Evolutionary conservation across 2,329 filamentous ascomycete species (phyloP), one percentile per base, ranked within the genome.

Genomic region (Microcera coccophila): DNA sequence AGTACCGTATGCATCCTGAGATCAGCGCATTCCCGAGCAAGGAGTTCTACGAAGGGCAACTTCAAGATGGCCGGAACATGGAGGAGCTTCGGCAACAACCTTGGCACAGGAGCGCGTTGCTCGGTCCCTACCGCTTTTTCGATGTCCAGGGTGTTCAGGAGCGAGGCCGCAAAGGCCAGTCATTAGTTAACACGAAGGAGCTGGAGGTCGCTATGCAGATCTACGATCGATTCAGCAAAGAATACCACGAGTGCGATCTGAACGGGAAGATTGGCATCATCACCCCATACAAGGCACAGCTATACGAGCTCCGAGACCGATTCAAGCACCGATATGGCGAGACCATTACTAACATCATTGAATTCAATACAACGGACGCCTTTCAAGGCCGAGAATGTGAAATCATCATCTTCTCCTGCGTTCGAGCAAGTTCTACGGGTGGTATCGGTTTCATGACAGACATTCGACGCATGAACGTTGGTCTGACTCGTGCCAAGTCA

Each of bases 1-100:
- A 98, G 62, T 98, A 98, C 64, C 93, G 93, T 67, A 98, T 98
- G 94, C 93, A 98, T 68, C 93, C 94, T 0, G 88, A 93, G 54
- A 98, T 98, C 62, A 95, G 90, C 65, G 66, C 74, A 39, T 98
- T 96, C 64, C 93, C 94, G 2, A 95, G 90, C 64, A 73, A 78
- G 54, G 85, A 90, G 39, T 98, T 98, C 69, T 98, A 98, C 68
- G 89, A 97, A 61, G 82, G 87, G 20, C 81, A 82, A 50, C 79
- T 98, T 10, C 73, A 90, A 50, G 90, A 98, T 64, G 93, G 94
- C 18, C 78, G 78, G 47, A 79, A 86, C 52, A 97, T 97, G 90
- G 81, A 77, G 3, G 73, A 70, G 41, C 72, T 95, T 40, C 85
- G 93, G 36, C 70, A 74, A 46, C 82, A 85, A 62, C 85, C 89